phyloP scores from a whole-genome alignment of 768 basidiomycete genomes.

The Lyophyllum atratum region DNA sequence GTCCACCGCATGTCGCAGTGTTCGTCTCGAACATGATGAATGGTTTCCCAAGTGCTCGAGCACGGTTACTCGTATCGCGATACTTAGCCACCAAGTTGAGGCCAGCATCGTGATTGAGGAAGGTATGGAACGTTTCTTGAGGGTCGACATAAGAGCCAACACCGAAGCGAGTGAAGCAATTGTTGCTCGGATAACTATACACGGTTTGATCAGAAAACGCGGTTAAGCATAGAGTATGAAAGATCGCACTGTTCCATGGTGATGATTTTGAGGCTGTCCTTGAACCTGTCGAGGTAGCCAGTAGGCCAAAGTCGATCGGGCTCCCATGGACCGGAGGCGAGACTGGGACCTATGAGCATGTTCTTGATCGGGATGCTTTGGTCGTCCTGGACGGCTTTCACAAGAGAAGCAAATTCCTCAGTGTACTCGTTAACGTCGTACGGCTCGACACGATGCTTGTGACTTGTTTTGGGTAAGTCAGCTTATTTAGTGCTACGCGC shows the following conservation, averaged over 20 bases:
- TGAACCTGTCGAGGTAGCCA: conserved; percentile 46
- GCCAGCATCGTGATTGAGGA: conserved; percentile 61
- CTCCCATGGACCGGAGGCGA: conserved; percentile 55
- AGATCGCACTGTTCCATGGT: conserved; percentile 55
- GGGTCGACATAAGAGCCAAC: conserved; percentile 41
- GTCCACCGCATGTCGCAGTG: conserved; percentile 69
- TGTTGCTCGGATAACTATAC: conserved; percentile 57
- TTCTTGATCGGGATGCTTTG: conserved; percentile 33
- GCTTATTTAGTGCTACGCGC: neutral
- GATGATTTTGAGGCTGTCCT: conserved; percentile 41
- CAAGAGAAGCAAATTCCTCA: conserved; percentile 46
- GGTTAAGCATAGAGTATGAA: neutral
- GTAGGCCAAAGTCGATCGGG: conserved; percentile 51
- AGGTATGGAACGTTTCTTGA: conserved; percentile 52
- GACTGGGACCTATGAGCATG: conserved; percentile 62
- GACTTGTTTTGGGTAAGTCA: conserved; percentile 6
- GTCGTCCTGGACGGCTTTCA: conserved; percentile 38
- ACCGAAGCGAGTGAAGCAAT: conserved; percentile 56
- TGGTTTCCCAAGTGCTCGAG: conserved; percentile 44
- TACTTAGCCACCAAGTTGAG: conserved; percentile 51
- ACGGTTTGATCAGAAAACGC: neutral
- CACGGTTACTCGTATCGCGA: conserved; percentile 46
- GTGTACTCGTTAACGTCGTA: conserved; percentile 44
- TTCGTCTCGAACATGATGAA: conserved; percentile 75
- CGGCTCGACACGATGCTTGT: conserved; percentile 22